Base-by-base conservation (phyloP, 2,329 filamentous ascomycete species). In the Fusarium phyllophilum region DNA sequence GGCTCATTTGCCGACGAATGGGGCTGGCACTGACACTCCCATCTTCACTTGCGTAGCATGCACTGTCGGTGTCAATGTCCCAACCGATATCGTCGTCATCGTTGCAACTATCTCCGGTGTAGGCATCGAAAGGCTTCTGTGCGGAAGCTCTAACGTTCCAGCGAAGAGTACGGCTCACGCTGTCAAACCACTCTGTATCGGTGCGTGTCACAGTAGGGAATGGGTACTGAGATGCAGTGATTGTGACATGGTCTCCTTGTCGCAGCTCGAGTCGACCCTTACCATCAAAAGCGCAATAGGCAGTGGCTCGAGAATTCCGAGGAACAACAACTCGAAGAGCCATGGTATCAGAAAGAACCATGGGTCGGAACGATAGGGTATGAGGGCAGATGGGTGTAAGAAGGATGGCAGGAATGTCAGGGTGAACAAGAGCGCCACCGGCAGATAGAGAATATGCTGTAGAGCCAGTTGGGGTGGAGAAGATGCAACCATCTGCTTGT, bases 351-450 rank as follows among this genome's bases (percentile, higher is more conserved):
- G 95, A 97, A 55, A 99, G 90, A 13, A 99, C 93, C 96, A 99
- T 98, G 39, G 96, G 96, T 15, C 96, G 91, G 89, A 99, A 99
- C 20, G 94, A 97, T 22, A 99, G 88, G 0, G 96, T 98, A 81
- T 99, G 96, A 14, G 96, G 96, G 83, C 96, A 99, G 82, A 99
- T 98, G 26, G 96, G 96, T 0, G 96, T 99, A 62, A 99, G 90
- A 46, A 98, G 91, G 77, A 99, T 98, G 77, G 95, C 96, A 20
- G 96, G 96, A 69, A 99, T 97, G 80, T 97, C 96, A 1, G 96
- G 96, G 81, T 98, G 96, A 66, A 98, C 96, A 51, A 99, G 91
- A 29, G 95, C 97, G 77, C 96, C 96, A 69, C 96, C 96, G 22
- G 96, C 96, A 17, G 95, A 98, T 36, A 99, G 91, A 5, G 95